Conservation (phyloP, 2,329 filamentous ascomycete genomes). For the Venturia pyrina region DNA sequence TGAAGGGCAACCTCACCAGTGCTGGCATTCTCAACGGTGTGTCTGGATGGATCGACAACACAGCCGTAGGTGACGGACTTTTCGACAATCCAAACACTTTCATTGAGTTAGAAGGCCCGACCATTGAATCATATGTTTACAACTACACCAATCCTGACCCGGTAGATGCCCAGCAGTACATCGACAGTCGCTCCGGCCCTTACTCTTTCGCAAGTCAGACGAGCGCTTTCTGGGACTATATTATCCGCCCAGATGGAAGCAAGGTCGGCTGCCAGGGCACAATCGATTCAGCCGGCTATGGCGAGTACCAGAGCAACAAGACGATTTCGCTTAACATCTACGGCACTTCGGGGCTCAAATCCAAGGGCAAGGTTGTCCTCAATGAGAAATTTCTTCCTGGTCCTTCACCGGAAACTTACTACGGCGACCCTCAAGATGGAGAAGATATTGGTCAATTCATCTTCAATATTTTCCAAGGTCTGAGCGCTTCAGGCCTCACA, state of each 20-base stretch:
- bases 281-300: slow-evolving; percentile 38
- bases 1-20: slow-evolving; percentile 22
- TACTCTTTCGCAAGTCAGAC: slow-evolving; percentile 45
- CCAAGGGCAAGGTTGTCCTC: slow-evolving; percentile 37
- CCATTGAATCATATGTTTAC: slow-evolving; percentile 34
- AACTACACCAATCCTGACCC: slow-evolving; percentile 33
- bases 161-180: slow-evolving; percentile 36
- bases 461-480: slow-evolving; percentile 37
- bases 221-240: slow-evolving; percentile 42
- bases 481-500: slow-evolving; percentile 34
- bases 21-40: slow-evolving; percentile 26
- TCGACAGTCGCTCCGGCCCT: slow-evolving; percentile 39
- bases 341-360: slow-evolving; percentile 45
- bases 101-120: slow-evolving; percentile 35
- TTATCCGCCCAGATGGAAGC: slow-evolving; percentile 33
- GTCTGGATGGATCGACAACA: slow-evolving; percentile 40
- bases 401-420: slow-evolving; percentile 35
- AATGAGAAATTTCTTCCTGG: slow-evolving; percentile 35
- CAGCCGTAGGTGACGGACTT: slow-evolving; percentile 38
- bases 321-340: slow-evolving; percentile 49
- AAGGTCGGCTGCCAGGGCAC: slow-evolving; percentile 42
- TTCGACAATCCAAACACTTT: slow-evolving; percentile 50
- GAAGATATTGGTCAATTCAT: slow-evolving; percentile 42
- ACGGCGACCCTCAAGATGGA: slow-evolving; percentile 38
- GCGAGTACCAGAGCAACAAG: slow-evolving; percentile 30